Evolutionary conservation across 1,284 basidiomycete species (phyloP), one percentile per base, ranked within the genome.

Genomic region (Leucoagaricus sp.): DNA sequence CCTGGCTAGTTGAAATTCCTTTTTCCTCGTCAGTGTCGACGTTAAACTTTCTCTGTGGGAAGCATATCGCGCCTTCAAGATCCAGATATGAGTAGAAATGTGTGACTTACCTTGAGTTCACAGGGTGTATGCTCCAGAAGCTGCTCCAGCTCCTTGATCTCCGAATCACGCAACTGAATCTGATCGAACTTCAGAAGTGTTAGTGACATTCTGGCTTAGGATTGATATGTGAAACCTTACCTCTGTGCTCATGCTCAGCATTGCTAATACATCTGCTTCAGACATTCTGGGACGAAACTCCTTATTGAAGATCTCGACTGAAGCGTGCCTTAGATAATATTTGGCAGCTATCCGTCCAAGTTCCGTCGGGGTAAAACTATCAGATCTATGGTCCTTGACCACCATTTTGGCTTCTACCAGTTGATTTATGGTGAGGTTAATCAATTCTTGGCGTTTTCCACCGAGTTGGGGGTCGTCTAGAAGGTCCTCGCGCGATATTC

Each of bases 281-380:
- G 90, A 87, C 95, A 99, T 98, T 58, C 77, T 85, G 1, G 87
- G 81, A 54, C 85, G 82, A 73, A 99, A 94, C 60, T 84, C 74
- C 61, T 86, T 74, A 74, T 94, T 95, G 79, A 97, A 99, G 3
- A 92, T 84, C 69, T 94, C 93, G 34, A 99, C 89, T 1, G 94
- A 96, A 50, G 84, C 78, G 71, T 93, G 79, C 33, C 90, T 85
- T 62, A 99, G 91, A 73, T 99, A 99, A 73, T 98, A 99, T 69
- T 92, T 95, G 2, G 96, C 94, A 0, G 97, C 96, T 63, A 99
- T 96, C 58, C 94, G 81, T 13, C 97, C 97, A 2, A 98, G 74
- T 63, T 98, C 95, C 12, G 92, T 94, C 61, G 91, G 86, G 2
- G 79, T 75, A 58, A 98, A 87, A 1, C 80, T 75, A 36, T 85